Evolutionary conservation across 768 basidiomycete species (phyloP).

Genomic region (Porphyrellus cyaneotinctus): DNA sequence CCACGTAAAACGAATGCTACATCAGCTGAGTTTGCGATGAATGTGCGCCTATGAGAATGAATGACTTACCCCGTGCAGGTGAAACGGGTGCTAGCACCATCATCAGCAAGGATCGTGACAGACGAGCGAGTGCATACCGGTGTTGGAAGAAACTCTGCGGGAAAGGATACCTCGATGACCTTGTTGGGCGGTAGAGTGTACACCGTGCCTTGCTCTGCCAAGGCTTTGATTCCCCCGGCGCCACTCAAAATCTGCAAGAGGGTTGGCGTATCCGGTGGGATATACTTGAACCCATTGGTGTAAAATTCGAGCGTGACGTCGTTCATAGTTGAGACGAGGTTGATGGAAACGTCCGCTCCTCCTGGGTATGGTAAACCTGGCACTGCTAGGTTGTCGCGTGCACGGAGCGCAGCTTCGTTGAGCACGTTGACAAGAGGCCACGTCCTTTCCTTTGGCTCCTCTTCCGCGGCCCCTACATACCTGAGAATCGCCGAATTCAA

Average conservation of each 20-base stretch:
- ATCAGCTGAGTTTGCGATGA: neutral
- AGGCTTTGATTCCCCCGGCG: neutral
- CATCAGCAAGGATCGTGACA: neutral
- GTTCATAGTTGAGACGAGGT: neutral
- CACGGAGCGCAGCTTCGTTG: neutral
- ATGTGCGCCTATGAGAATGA: too few relatives aligned
- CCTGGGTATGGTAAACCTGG: neutral
- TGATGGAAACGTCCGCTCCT: neutral
- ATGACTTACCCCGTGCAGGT: neutral
- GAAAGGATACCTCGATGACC: neutral
- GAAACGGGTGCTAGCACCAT: neutral
- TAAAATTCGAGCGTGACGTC: neutral
- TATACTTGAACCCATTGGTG: neutral
- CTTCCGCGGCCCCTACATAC: neutral
- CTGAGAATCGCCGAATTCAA: neutral
- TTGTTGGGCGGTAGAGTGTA: neutral
- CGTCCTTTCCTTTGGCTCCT: neutral
- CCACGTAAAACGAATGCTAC: neutral
- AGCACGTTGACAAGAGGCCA: neutral
- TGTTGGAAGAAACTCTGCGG: neutral
- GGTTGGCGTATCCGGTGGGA: neutral
- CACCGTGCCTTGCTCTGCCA: neutral
- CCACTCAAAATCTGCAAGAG: neutral
- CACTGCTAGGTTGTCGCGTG: neutral
- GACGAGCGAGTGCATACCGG: neutral